Base-by-base conservation (phyloP, 2,329 filamentous ascomycete genomes). In the Macrophomina pseudophaseolina region DNA sequence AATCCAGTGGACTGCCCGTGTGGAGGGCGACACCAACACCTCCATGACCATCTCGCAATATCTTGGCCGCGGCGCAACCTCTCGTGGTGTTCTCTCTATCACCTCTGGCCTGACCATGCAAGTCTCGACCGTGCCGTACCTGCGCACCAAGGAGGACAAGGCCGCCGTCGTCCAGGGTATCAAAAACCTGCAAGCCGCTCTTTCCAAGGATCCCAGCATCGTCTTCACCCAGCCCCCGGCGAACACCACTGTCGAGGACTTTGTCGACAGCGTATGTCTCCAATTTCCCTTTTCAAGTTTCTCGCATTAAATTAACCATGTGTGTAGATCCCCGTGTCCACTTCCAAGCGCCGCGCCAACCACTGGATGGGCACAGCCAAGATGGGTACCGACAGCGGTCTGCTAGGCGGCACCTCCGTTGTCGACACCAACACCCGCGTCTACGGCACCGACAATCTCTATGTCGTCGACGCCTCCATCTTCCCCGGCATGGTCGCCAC, bases 1-100 rank as follows among this genome's bases (percentile, higher is more conserved):
- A 71, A 79, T 90, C 18, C 88, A 91, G 73, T 91, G 86, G 82
- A 90, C 88, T 9, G 84, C 87, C 51, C 84, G 88, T 69, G 87
- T 90, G 32, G 88, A 90, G 69, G 85, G 83, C 33, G 40, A 58
- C 44, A 53, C 64, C 38, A 42, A 12, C 42, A 12, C 69, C 65
- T 74, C 75, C 28, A 77, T 83, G 70, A 79, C 78, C 42, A 79
- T 82, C 68, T 79, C 76, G 54, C 80, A 83, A 69, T 90, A 91
- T 77, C 87, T 91, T 33, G 87, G 87, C 40, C 86, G 87, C 65
- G 88, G 89, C 48, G 80, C 85, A 28, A 85, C 83, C n/a, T 88
- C 88, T 14, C 82, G 87, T 46, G 88, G 88, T 54, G 80, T 84
- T 52, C 84, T 88, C 69, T 87, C 85, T 12, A 89, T 91, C 72